A percentile compares a stretch with the other conserved stretches of the same genome.
Conservation (phyloP, 1,284 basidiomycete species). For the Athelia psychrophila region DNA sequence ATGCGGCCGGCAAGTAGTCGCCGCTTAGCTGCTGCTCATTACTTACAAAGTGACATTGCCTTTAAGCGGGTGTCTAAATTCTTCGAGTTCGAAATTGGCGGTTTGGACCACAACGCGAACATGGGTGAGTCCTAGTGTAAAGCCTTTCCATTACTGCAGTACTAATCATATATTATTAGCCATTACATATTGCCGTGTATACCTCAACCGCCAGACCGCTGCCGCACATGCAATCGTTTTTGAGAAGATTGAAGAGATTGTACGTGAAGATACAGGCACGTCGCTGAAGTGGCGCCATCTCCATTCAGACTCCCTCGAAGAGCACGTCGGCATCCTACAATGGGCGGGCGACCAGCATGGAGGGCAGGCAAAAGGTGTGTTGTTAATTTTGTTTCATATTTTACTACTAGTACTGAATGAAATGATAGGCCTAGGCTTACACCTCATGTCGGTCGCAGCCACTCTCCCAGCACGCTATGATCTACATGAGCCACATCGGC, state of each 20-base stretch:
- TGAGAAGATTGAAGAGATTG: slow-evolving; percentile 18
- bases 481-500: slow-evolving; percentile 9
- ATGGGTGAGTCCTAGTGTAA: slow-evolving; percentile 9
- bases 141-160: neutral
- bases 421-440: slow-evolving; percentile 19
- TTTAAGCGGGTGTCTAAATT: slow-evolving; percentile 24
- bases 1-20: slow-evolving; percentile 20
- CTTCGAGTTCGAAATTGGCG: slow-evolving; percentile 24
- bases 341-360: slow-evolving; percentile 23
- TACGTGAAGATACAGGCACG: slow-evolving; percentile 19
- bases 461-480: slow-evolving; percentile 6
- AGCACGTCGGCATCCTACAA: slow-evolving; percentile 13
- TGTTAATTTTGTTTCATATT: neutral
- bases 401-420: neutral
- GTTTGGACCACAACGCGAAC: slow-evolving; percentile 8
- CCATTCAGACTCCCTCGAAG: slow-evolving; percentile 10
- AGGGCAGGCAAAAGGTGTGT: slow-evolving; percentile 25
- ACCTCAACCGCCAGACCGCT: slow-evolving; percentile 19
- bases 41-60: slow-evolving; percentile 23
- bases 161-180: slow-evolving; percentile 7
- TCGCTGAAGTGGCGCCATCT: slow-evolving; percentile 20
- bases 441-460: slow-evolving; percentile 16
- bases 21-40: slow-evolving; percentile 16
- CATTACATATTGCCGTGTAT: slow-evolving; percentile 18
- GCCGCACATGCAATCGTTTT: slow-evolving; percentile 20